phyloP scores from a whole-genome alignment of 345 rosid species.

The Euclidium syriacum region DNA sequence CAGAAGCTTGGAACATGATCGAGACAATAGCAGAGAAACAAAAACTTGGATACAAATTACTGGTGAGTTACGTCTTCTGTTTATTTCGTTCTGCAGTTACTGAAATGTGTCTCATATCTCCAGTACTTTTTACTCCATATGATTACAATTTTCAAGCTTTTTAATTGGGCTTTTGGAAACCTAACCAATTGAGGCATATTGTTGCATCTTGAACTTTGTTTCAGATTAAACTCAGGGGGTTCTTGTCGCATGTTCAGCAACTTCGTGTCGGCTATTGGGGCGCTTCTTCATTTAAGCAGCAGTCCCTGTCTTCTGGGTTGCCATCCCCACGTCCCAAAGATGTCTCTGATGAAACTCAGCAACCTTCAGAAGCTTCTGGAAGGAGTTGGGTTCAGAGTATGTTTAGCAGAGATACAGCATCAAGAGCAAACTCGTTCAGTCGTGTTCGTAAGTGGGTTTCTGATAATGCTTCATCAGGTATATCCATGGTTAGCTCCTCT shows the following conservation, averaged over 20 bases:
- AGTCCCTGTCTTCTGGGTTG: constrained; percentile 55
- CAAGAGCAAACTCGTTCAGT: constrained; percentile 66
- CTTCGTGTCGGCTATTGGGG: constrained; percentile 94
- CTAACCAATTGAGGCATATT: background rate
- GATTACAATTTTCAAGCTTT: background rate
- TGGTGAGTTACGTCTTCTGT: constrained; percentile 48
- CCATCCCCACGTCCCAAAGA: constrained; percentile 87
- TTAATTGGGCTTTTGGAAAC: background rate
- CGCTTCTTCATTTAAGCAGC: constrained; percentile 63
- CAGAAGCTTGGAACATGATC: constrained; percentile 88
- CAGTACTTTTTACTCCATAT: background rate
- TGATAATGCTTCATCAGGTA: constrained; percentile 68
- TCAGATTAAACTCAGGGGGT: constrained; percentile 94
- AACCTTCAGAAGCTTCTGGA: constrained; percentile 94
- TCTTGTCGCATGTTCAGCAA: constrained; percentile 91
- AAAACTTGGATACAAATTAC: constrained; percentile 74
- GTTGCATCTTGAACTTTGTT: constrained; percentile 21
- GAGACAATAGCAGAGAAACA: constrained; percentile 92
- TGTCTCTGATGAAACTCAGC: constrained; percentile 61
- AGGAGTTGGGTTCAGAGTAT: constrained; percentile 99
- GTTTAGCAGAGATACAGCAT: constrained; percentile 86
- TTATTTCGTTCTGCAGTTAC: constrained; percentile 2
- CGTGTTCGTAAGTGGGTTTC: constrained; percentile 85
- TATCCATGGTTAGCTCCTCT: constrained; percentile 18
- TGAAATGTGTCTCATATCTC: background rate